Evolutionary conservation across 805 yeast species (phyloP), one percentile per base, ranked within the genome.

Genomic region (Cephaloascus albidus): DNA sequence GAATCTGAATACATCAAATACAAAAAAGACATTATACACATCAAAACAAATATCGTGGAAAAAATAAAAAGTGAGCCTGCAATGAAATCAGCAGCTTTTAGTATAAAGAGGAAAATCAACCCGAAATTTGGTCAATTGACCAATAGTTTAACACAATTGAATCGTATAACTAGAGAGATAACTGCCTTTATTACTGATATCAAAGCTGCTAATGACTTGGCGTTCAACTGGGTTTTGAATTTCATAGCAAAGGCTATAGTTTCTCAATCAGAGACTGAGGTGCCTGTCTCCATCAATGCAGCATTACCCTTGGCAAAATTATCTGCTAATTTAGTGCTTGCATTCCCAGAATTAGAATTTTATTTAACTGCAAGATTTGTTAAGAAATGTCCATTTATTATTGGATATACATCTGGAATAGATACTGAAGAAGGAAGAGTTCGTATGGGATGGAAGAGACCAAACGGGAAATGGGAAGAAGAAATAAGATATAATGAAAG

Each of bases 61-160:
- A 74, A 75, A 8, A 69, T 87, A 26, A 62, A 68, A 31, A 54
- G 58, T n/a, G 68, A 80, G 47, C 70, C 73, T 20, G 72, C 64
- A 23, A 52, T 74, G 30, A 81, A 80, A 48, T 74, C 72, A 36
- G 53, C 57, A n/a, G 69, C 79, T 28, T 68, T 72, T 16, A 69
- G 71, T n/a, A 70, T 78, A 40, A 82, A 81, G 52, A 67, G 96
- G 37, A 78, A 80, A 50, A 76, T 93, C 47, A 86, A 86, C 52
- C 93, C 96, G 4, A 84, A 82, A 53, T 78, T 93, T 47, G 97
- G 98, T 10, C 97, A 93, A 61, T 65, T 93, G 43, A 87, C 96
- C 2, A 81, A 78, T 51, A 78, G 88, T 39, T 59, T 54, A 39
- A 36, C 57, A 2, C 96, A 93, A 53, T 63, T 88, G 34, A 52